Conservation (phyloP, 1,139 yeast species). For the Diutina neorugosa region DNA sequence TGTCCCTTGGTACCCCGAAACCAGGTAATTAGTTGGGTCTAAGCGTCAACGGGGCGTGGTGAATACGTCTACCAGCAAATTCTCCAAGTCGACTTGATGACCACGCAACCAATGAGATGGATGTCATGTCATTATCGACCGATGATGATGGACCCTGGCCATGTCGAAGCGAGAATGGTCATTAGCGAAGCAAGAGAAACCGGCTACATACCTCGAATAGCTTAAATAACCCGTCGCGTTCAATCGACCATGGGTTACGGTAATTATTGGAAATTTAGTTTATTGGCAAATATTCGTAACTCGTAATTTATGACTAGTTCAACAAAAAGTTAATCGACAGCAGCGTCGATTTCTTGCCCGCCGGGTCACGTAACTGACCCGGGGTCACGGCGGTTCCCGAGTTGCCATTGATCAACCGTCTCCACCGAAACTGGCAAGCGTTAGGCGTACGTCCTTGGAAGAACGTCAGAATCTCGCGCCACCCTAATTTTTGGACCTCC, state of each 20-base stretch:
- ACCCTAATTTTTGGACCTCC: conserved; percentile 12
- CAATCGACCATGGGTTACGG: too few relatives aligned
- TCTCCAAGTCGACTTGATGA: too few relatives aligned
- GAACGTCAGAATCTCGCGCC: conserved; percentile 2
- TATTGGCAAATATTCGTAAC: neutral
- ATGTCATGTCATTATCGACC: neutral
- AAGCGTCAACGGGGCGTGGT: too few relatives aligned
- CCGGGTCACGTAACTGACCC: neutral
- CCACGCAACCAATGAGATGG: neutral
- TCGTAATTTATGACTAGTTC: conserved; percentile 9
- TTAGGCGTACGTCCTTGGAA: conserved; percentile 4
- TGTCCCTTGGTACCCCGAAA: too few relatives aligned
- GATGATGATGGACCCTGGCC: neutral
- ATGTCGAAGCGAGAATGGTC: neutral
- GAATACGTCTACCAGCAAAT: too few relatives aligned
- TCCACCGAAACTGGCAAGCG: conserved; percentile 4
- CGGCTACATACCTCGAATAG: neutral
- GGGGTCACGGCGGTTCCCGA: neutral
- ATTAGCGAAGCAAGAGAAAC: neutral
- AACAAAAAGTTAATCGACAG: conserved; percentile 18
- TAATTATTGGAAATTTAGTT: neutral
- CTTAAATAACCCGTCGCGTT: too few relatives aligned
- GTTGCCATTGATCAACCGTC: conserved; percentile 5
- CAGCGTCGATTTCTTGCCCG: conserved; percentile 12
- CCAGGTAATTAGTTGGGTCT: too few relatives aligned